Base-by-base conservation (phyloP, 2,329 filamentous ascomycete species). In the Fusarium sp. region DNA sequence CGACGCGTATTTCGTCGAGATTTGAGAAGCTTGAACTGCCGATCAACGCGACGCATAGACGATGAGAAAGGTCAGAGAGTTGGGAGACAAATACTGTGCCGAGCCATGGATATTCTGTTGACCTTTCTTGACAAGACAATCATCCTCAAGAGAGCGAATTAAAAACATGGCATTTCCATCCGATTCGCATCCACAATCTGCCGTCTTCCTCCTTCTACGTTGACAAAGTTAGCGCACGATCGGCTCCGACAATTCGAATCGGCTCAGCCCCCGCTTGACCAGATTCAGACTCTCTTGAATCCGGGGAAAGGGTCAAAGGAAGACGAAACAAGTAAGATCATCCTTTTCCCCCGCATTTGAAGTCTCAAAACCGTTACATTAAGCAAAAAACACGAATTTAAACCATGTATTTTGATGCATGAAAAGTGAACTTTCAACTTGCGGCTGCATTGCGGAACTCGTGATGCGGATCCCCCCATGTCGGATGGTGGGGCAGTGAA, bases 401-500 rank as follows among this genome's bases (percentile, higher is more conserved):
- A 70, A 35, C 30, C 15, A 21, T 4, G 30, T 35, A 58, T 43
- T 58, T 61, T n/a, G 25, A 44, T 40, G 16, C 30, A 47, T 6
- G 16, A 11, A 18, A 7, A 56, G 23, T 47, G 23, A 23, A 21
- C 30, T 33, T 69, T 28, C 12, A 19, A n/a, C 38, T 28, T 33
- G 28, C n/a, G 65, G 52, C 44, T 60, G 58, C 50, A 42, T 28
- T 52, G 70, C 60, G 66, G 71, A 54, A 30, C 47, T 67, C 28
- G 63, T 56, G 30, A 50, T 33, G 49, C 67, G 9, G 32, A 35
- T 35, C 30, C 18, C 18, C 28, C 47, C 37, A 47, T 32, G 25
- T 37, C 40, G 40, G 30, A 44, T 44, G 19, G 73, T 66, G 73
- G 73, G 73, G 38, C 72, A 50, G 38, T 74, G 42, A 40, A 56